Evolutionary conservation across 169 alveolate species (phyloP).

Genomic region (Plasmodium ovale): DNA sequence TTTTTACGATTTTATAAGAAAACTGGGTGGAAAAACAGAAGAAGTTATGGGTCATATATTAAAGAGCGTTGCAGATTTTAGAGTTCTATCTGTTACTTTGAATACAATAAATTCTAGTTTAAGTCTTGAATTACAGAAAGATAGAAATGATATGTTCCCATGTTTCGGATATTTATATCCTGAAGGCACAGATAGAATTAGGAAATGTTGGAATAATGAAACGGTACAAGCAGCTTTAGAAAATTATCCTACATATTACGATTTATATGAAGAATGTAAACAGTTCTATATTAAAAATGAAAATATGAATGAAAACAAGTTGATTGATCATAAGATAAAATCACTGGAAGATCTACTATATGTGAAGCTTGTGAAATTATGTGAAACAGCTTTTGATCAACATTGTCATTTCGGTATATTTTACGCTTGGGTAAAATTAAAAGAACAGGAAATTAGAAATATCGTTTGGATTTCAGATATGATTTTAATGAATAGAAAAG

Average conservation of each 20-base stretch:
- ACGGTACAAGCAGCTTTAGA: constrained; percentile 93
- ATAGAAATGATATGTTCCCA: constrained; percentile 91
- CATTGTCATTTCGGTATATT: constrained; percentile 97
- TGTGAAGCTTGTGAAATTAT: constrained; percentile 94
- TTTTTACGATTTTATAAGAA: constrained; percentile 92
- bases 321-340: constrained; percentile 74
- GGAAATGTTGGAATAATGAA: constrained; percentile 92
- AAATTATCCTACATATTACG: constrained; percentile 89
- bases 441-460: constrained; percentile 98
- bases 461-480: constrained; percentile 98
- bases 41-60: constrained; percentile 94
- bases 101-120: constrained; percentile 83
- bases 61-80: constrained; percentile 91
- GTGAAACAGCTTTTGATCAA: constrained; percentile 96
- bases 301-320: constrained; percentile 43
- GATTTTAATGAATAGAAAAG: constrained; percentile 90
- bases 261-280: constrained; percentile 91
- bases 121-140: constrained; percentile 78
- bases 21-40: constrained; percentile 91
- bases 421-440: constrained; percentile 97
- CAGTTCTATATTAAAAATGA: constrained; percentile 80
- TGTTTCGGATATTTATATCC: constrained; percentile 93
- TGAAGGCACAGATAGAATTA: constrained; percentile 91
- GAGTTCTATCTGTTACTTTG: constrained; percentile 87
- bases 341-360: constrained; percentile 96